Evolutionary conservation across 2,329 filamentous ascomycete species (phyloP), one percentile per base, ranked within the genome.

Genomic region (Venturia pyrina): DNA sequence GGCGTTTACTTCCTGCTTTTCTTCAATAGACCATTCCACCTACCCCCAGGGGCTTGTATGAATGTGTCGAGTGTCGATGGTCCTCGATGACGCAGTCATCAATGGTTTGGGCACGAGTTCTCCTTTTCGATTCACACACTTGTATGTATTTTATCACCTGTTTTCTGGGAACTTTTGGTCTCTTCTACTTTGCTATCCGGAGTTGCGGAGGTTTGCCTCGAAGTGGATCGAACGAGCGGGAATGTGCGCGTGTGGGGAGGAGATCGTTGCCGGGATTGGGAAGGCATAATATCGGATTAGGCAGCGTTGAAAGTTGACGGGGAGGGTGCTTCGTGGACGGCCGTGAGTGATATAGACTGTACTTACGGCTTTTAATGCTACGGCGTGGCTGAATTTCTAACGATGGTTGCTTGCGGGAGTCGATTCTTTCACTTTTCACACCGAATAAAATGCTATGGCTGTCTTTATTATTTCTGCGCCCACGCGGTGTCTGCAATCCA

Each of bases 361-460:
- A 37, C 53, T 59, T 59, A 37, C n/a, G 53, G 53, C 53, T 59
- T 37, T 34, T 59, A 59, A 59, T 59, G 53, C 53, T 19, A n/a
- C 4, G 32, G 32, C 4, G 53, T 59, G 32, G 17, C 28, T 56
- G 24, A 53, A n/a, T 32, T 56, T 28, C 15, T 6, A 34, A 21
- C 11, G 28, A 19, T 24, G 17, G 7, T n/a, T 59, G 53, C 53
- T 53, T 53, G 21, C 48, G 48, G 21, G 21, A 32, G 48, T 53
- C 21, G 21, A 8, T 53, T 59, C 53, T 37, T 59, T 37, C 24
- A 37, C 32, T 11, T 37, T 28, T n/a, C 32, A 59, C n/a, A 34
- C 17, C 13, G n/a, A 59, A 37, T 59, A 5, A 13, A 59, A 34
- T 59, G 53, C 53, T 59, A 37, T 59, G 32, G 28, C 37, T 13